Evolutionary conservation across 2,329 filamentous ascomycete genomes (phyloP).

Genomic region (Fusarium pilosicola): DNA sequence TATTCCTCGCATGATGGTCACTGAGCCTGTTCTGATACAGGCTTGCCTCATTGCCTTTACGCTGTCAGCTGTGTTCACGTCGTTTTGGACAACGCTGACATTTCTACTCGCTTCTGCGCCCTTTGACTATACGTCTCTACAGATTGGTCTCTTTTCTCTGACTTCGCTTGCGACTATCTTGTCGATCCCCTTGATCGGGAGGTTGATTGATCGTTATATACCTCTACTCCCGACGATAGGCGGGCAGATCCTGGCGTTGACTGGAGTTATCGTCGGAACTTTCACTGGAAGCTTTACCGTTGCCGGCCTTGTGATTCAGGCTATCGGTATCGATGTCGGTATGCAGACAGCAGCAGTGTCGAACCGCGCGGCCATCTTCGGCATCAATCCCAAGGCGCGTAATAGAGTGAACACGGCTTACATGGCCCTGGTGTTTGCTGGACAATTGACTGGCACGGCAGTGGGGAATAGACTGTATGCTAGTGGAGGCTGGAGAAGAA

Average conservation of each 20-base stretch:
- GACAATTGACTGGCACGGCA: constrained; percentile 77
- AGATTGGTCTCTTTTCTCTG: constrained; percentile 81
- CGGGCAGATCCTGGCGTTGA: constrained; percentile 66
- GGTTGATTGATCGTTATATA: constrained; percentile 73
- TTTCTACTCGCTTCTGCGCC: constrained; percentile 79
- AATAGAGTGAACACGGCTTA: constrained; percentile 86
- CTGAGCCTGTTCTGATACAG: constrained; percentile 76
- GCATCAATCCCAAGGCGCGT: constrained; percentile 74
- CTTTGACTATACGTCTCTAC: constrained; percentile 72
- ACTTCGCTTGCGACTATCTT: constrained; percentile 78
- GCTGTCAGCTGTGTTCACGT: constrained; percentile 61
- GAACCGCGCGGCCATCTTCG: constrained; percentile 76
- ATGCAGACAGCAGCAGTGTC: constrained; percentile 79
- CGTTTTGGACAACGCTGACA: constrained; percentile 74
- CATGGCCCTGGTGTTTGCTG: constrained; percentile 80
- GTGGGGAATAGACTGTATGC: constrained; percentile 65
- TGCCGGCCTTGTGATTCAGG: constrained; percentile 78
- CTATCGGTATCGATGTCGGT: constrained; percentile 75
- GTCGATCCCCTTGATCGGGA: constrained; percentile 74
- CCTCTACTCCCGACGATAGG: constrained; percentile 74
- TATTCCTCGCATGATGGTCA: constrained; percentile 71
- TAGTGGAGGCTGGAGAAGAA: constrained; percentile 61
- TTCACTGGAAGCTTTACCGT: constrained; percentile 73
- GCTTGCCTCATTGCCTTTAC: constrained; percentile 74
- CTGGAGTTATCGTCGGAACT: constrained; percentile 73